These are phyloP conservation scores for Bisporella sp. DNA, from an alignment of 2,329 filamentous ascomycete species.

Conservation along the genomic window DNA sequence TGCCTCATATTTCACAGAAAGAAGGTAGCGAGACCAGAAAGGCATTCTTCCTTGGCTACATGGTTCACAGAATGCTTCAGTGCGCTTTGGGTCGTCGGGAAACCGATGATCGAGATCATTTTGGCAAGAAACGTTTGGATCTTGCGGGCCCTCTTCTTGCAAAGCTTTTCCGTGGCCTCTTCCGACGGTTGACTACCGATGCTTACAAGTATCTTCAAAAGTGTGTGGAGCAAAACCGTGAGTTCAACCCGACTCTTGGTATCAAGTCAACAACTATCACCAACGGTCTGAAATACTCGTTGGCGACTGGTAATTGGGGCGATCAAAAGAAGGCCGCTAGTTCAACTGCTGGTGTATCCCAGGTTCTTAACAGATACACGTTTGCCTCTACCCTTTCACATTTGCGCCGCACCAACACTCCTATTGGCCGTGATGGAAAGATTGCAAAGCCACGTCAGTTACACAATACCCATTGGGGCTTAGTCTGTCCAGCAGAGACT, in stretches of 20 bases:
- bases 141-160: constrained; percentile 89
- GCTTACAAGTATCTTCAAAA: constrained; percentile 86
- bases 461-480: constrained; percentile 97
- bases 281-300: constrained; percentile 90
- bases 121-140: constrained; percentile 97
- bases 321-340: constrained; percentile 98
- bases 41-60: constrained; percentile 97
- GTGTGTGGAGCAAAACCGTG: constrained; percentile 80
- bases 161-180: constrained; percentile 90
- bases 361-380: constrained; percentile 96
- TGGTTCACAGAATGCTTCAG: constrained; percentile 93
- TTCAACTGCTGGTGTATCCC: constrained; percentile 92
- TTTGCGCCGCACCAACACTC: constrained; percentile 94
- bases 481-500: constrained; percentile 95
- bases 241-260: constrained; percentile 86
- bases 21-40: constrained; percentile 94
- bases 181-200: constrained; percentile 85
- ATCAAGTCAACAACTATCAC: constrained; percentile 89
- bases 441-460: constrained; percentile 96
- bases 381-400: constrained; percentile 95
- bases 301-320: constrained; percentile 98
- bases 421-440: constrained; percentile 95
- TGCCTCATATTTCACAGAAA: constrained; percentile 92
- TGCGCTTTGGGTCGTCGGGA: constrained; percentile 89
- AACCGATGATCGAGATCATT: constrained; percentile 96